Evolutionary conservation across 441 rosid species (phyloP), one percentile per base, ranked within the genome.

Genomic region (Populus hybrid): DNA sequence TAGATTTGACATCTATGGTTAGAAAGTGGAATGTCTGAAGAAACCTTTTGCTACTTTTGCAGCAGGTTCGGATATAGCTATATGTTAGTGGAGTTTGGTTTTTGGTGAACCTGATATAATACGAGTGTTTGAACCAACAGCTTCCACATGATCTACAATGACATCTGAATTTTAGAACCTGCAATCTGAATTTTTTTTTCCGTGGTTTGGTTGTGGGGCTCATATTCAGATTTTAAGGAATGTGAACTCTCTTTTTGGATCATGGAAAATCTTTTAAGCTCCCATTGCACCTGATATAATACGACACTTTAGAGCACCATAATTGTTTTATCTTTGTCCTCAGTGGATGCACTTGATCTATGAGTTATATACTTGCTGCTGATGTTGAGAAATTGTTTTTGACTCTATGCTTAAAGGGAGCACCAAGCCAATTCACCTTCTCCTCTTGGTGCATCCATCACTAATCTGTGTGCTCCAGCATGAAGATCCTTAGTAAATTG

Each of bases 381-480:
- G 12, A 18, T 65, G 1, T 35, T 42, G 71, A 26, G 35, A 40
- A 2, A 24, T 16, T n/a, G 12, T 65, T 75, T 26, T 8, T 30
- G 32, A 61, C 68, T 63, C 26, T 70, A 8, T 64, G 8, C 59
- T 32, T 24, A 16, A 65, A 24, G 16, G 20, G n/a, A 34, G 6
- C 36, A n/a, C 67, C 32, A 5, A 75, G 20, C 66, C 72, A 61
- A 3, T 63, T 26, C 71, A 76, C 21, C n/a, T 6, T 35, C 24
- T 76, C 28, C 8, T 57, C 35, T 76, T 66, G 38, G 72, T 66
- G 42, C n/a, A 36, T 28, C 26, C 50, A 50, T 65, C 67, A 46
- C 59, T 70, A 32, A 34, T 64, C n/a, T n/a, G 36, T 70, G 28
- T 36, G 40, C 26, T 59, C 38, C 59, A 11, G 65, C 53, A 34